Conservation (phyloP, 2,329 filamentous ascomycete species). For the Podosphaera xanthii region DNA sequence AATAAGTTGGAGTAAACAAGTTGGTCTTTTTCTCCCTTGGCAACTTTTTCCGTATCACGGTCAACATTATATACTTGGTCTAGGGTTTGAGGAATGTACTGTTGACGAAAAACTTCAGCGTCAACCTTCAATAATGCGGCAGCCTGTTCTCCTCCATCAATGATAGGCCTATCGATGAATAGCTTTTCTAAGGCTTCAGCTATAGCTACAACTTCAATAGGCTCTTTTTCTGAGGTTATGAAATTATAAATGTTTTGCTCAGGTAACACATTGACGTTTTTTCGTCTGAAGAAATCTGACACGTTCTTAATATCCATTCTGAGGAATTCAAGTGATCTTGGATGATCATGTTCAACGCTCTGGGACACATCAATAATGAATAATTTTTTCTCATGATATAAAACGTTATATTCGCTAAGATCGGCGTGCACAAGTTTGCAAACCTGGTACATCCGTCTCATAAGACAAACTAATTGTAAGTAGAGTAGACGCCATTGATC, state of each 20-base stretch:
- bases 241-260: conserved; percentile 72
- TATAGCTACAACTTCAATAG: conserved; percentile 38
- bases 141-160: conserved; percentile 30
- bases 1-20: conserved; percentile 71
- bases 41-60: conserved; percentile 60
- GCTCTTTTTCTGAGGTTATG: conserved; percentile 40
- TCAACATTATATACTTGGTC: conserved; percentile 95
- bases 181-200: conserved; percentile 39
- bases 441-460: conserved; percentile 81
- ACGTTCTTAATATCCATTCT: conserved; percentile 98
- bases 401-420: conserved; percentile 91
- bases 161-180: conserved; percentile 30
- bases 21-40: conserved; percentile 48
- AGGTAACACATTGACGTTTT: conserved; percentile 59
- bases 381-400: conserved; percentile 62
- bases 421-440: conserved; percentile 88
- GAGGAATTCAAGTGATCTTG: conserved; percentile 74
- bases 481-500: conserved; percentile 60
- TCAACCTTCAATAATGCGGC: conserved; percentile 47
- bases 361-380: conserved; percentile 97
- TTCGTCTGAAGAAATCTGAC: conserved; percentile 70
- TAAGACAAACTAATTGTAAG: conserved; percentile 60
- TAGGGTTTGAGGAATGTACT: conserved; percentile 89
- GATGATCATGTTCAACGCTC: conserved; percentile 91
- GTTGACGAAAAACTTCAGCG: conserved; percentile 80